A percentile compares a stretch with the other conserved stretches of the same genome.
These are phyloP conservation scores for Solanum bulbocastanum DNA, from an alignment of 257 asterid genomes.

Conservation along the genomic window DNA sequence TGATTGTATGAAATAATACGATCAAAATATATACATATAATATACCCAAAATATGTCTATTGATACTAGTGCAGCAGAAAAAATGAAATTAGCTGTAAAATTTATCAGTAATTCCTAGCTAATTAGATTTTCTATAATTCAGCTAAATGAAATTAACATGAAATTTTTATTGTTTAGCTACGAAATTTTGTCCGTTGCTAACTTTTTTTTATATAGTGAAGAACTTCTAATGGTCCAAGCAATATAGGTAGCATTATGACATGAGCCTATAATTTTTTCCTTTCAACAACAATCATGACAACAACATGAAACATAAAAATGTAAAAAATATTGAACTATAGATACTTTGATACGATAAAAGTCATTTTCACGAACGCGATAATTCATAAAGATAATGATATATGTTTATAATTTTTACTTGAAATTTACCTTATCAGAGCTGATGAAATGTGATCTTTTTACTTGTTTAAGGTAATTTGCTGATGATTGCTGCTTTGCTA, in stretches of 20 bases:
- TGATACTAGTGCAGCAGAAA: rapidly evolving
- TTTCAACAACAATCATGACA: not conserved
- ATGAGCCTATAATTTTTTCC: not conserved
- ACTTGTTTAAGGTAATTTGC: slow-evolving; percentile 62
- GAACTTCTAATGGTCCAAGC: not conserved
- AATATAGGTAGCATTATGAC: not conserved
- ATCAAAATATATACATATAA: not conserved
- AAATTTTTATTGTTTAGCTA: too few species aligned
- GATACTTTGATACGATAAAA: not conserved
- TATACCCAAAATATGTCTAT: not conserved
- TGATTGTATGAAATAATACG: not conserved
- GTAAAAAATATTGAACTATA: not conserved
- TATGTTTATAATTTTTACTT: not conserved
- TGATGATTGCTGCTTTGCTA: slow-evolving; percentile 60
- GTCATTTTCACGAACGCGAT: not conserved
- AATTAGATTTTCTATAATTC: too few species aligned
- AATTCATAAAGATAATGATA: not conserved
- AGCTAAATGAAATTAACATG: not conserved
- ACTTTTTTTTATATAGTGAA: not conserved
- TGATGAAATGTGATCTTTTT: slow-evolving; percentile 69
- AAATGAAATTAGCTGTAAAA: not conserved
- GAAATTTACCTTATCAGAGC: slow-evolving; percentile 72
- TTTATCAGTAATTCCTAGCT: not conserved
- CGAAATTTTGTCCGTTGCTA: too few species aligned
- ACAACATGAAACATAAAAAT: not conserved